These are phyloP conservation scores for Neospora caninum DNA, from an alignment of 169 alveolate species.

Conservation along the genomic window DNA sequence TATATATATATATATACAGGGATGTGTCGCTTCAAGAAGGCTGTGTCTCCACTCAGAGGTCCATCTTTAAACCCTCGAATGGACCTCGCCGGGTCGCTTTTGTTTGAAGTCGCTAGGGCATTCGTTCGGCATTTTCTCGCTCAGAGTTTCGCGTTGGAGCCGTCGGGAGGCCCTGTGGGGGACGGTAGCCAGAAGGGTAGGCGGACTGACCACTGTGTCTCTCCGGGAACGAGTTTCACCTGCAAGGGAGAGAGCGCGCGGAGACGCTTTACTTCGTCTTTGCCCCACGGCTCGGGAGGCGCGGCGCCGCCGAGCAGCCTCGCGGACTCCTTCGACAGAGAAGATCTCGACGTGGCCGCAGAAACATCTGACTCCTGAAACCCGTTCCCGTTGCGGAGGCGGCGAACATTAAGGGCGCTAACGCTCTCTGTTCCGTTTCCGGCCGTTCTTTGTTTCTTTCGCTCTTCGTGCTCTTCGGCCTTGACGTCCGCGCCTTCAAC, in stretches of 20 bases:
- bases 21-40: too few relatives aligned
- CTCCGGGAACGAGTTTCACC: conserved; percentile 59
- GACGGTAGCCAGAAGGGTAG: conserved; percentile 42
- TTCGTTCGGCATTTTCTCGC: too few relatives aligned
- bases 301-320: background rate
- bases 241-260: background rate
- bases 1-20: too few relatives aligned
- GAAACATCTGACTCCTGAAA: too few relatives aligned
- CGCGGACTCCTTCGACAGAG: background rate
- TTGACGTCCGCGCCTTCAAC: background rate
- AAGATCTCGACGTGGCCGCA: background rate
- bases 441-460: background rate
- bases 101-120: too few relatives aligned
- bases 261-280: conserved; percentile 27
- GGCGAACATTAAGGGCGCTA: background rate
- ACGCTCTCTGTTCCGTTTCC: background rate
- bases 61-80: too few relatives aligned
- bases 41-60: too few relatives aligned
- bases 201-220: conserved; percentile 60
- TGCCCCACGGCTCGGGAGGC: background rate
- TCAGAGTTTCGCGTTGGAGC: background rate
- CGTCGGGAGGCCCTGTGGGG: too few relatives aligned
- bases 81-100: too few relatives aligned
- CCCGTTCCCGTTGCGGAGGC: background rate
- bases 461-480: background rate